phyloP scores from a whole-genome alignment of 2,329 filamentous ascomycete species.

The Colletotrichum lupini region DNA sequence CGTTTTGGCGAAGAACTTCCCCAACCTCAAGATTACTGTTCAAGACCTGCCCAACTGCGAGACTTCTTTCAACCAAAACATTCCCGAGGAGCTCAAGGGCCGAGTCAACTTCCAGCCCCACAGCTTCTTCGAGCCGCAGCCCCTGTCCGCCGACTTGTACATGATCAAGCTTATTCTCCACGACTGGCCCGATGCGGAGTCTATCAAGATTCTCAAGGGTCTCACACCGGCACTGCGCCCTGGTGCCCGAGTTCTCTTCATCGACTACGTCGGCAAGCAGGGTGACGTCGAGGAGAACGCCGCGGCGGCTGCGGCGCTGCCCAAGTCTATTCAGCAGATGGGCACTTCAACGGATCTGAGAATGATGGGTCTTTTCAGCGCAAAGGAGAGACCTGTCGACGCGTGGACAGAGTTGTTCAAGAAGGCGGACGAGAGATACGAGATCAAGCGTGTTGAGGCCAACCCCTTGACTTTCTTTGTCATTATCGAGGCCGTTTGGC shows the following conservation, averaged over 20 bases:
- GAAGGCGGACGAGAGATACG: slow-evolving; percentile 57
- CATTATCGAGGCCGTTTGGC: slow-evolving; percentile 51
- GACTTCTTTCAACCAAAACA: slow-evolving; percentile 47
- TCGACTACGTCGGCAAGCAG: slow-evolving; percentile 52
- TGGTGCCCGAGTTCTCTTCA: slow-evolving; percentile 51
- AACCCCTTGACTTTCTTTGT: slow-evolving; percentile 50
- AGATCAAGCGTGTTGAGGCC: slow-evolving; percentile 49
- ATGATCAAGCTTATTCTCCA: slow-evolving; percentile 66
- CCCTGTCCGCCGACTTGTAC: slow-evolving; percentile 58
- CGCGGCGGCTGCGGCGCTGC: slow-evolving; percentile 40
- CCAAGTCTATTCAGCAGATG: slow-evolving; percentile 50
- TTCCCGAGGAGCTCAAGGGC: slow-evolving; percentile 45
- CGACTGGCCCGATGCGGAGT: slow-evolving; percentile 63
- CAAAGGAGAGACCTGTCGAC: slow-evolving; percentile 56
- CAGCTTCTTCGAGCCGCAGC: slow-evolving; percentile 52
- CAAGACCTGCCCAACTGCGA: slow-evolving; percentile 55
- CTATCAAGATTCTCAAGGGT: slow-evolving; percentile 51
- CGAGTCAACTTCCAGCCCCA: slow-evolving; percentile 50
- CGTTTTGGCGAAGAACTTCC: slow-evolving; percentile 52
- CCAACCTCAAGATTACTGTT: slow-evolving; percentile 54
- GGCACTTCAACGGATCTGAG: slow-evolving; percentile 58
- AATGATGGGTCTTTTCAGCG: slow-evolving; percentile 62
- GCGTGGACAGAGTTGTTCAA: slow-evolving; percentile 58
- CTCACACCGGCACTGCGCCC: slow-evolving; percentile 57
- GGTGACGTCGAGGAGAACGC: slow-evolving; percentile 38